Evolutionary conservation across 2,329 filamentous ascomycete species (phyloP).

Genomic region (Fusarium sp.): DNA sequence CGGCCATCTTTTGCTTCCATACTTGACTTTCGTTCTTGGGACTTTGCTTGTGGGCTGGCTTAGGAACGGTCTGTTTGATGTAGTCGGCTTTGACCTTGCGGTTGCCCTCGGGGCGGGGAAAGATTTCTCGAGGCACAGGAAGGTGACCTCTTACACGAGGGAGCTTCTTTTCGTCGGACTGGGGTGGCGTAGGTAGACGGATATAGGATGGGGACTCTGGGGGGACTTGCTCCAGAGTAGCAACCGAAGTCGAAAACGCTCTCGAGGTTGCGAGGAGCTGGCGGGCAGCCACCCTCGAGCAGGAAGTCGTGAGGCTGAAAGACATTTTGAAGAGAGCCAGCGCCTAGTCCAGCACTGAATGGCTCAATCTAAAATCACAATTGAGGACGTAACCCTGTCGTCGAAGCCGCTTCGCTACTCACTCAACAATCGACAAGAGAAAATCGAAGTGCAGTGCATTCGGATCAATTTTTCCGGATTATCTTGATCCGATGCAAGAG

Average conservation of each 20-base stretch:
- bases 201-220: slow-evolving; percentile 92
- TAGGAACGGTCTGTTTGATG: slow-evolving; percentile 68
- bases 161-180: slow-evolving; percentile 67
- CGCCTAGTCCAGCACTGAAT: slow-evolving; percentile 21
- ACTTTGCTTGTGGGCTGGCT: slow-evolving; percentile 58
- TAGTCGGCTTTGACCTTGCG: slow-evolving; percentile 73
- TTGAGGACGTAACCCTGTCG: slow-evolving; percentile 32
- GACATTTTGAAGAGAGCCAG: slow-evolving; percentile 46
- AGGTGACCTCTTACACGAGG: slow-evolving; percentile 78
- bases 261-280: slow-evolving; percentile 46
- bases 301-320: slow-evolving; percentile 40
- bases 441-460: slow-evolving; percentile 34
- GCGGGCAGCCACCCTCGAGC: slow-evolving; percentile 45
- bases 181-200: slow-evolving; percentile 80
- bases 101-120: slow-evolving; percentile 67
- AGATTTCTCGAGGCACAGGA: slow-evolving; percentile 85
- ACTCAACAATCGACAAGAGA: slow-evolving; percentile 28
- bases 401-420: slow-evolving; percentile 24
- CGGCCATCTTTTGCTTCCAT: slow-evolving; percentile 82
- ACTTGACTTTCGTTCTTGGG: slow-evolving; percentile 56
- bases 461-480: slow-evolving; percentile 44
- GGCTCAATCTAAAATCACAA: slow-evolving; percentile 33
- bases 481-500: slow-evolving; percentile 33
- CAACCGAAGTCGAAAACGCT: slow-evolving; percentile 51
- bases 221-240: slow-evolving; percentile 68